Conservation (phyloP, 1,284 basidiomycete species). For the Heterobasidion annosum region DNA sequence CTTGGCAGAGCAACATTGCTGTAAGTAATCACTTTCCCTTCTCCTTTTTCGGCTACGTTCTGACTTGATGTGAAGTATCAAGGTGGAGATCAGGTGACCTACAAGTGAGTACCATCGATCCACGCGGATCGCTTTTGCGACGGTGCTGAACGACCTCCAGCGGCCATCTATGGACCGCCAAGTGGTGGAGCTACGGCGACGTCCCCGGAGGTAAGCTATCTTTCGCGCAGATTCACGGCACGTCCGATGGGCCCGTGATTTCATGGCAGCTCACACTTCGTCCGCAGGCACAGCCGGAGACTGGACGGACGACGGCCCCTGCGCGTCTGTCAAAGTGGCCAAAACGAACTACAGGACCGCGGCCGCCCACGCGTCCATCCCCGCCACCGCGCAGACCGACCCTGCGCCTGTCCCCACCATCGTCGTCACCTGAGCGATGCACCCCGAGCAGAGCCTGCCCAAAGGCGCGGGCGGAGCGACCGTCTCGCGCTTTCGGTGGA, state of each 20-base stretch:
- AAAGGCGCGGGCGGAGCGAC: conserved; percentile 29
- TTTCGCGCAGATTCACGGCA: no score
- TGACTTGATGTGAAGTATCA: conserved; percentile 27
- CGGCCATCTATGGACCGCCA: conserved; percentile 46
- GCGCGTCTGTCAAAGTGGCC: conserved; percentile 10
- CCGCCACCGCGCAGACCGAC: neutral
- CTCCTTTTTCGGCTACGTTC: neutral
- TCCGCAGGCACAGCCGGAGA: conserved; percentile 20
- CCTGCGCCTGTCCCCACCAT: neutral
- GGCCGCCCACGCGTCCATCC: conserved; percentile 1
- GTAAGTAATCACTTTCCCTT: conserved; percentile 30
- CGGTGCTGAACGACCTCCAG: conserved; percentile 12
- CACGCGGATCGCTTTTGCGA: conserved; percentile 1
- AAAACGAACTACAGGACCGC: conserved; percentile 6
- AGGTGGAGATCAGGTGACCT: conserved; percentile 33
- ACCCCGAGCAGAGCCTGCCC: conserved; percentile 40
- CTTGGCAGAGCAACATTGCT: conserved; percentile 34
- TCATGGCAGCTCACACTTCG: neutral
- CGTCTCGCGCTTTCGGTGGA: conserved; percentile 19
- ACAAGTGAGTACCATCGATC: conserved; percentile 15
- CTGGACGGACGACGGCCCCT: conserved; percentile 31
- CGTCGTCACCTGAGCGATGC: conserved; percentile 14
- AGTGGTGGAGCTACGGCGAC: conserved; percentile 45
- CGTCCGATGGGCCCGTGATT: neutral
- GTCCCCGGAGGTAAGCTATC: conserved; percentile 30